Base-by-base conservation (phyloP, 257 asterid genomes). In the Handroanthus guayacan region DNA sequence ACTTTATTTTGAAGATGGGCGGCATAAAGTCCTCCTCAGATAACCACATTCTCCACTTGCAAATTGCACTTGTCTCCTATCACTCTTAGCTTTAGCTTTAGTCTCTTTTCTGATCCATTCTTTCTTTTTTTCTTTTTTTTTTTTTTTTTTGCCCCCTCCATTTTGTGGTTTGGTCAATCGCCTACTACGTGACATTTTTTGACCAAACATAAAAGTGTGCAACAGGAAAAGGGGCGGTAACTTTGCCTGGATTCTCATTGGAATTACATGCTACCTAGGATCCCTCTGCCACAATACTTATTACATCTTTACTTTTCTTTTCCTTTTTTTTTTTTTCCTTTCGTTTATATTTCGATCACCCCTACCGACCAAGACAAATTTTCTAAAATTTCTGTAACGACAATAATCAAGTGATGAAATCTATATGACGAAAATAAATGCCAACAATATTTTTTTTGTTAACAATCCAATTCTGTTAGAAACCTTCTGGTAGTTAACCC, bases 161-260 rank as follows among this genome's bases (percentile, higher is more conserved):
- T 77, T 81, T 63, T 78, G 76, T 81, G 81, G 52, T 74, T 74
- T 77, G 87, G 92, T 87, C 89, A 86, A 84, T 85, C 79, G 69
- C 64, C 76, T 80, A 75, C 72, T 68, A 78, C 75, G 83, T 85
- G 83, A 84, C 86, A 83, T 81, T 71, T 81, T 82, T 85, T 89
- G 96, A 89, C 91, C 87, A 85, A 67, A 77, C 82, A 85, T 78
- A 77, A 77, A 81, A 71, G 76, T 72, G 77, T 72, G n/a, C 78
- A 83, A 73, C 66, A 74, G 64, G 43, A 48, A 77, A 83, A 80
- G 79, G 48, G 50, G 71, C 78, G 74, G 79, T 80, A 70, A 38
- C 62, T 75, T 77, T 82, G 77, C 79, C 64, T 83, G 25, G 70
- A 44, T 37, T 83, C 71, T 72, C 86, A 69, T 50, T 77, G 61